Evolutionary conservation across 768 basidiomycete genomes (phyloP), one percentile per base, ranked within the genome.

Genomic region (Basidioascus undulatus): DNA sequence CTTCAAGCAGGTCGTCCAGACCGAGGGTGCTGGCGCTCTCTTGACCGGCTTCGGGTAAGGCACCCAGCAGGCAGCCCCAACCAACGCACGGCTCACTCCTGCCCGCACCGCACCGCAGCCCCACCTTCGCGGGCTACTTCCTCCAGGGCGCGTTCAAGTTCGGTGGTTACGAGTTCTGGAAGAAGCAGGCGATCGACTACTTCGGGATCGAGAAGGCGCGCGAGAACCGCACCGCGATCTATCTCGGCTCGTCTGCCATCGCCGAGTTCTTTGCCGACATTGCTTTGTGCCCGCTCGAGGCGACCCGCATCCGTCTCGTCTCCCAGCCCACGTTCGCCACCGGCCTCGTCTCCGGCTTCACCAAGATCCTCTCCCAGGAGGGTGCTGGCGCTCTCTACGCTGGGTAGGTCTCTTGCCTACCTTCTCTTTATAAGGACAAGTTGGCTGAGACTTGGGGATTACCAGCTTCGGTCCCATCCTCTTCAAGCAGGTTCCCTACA

Each of bases 121-220:
- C 87, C 40, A 94, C 87, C 44, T 65, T 84, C 47, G 66, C 89
- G 61, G 84, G 87, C 48, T 87, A 87, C 66, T 81, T 30, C 28
- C 69, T 84, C 53, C 87, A 92, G 64, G 87, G 87, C 57, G 75
- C 86, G 71, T 84, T 89, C 76, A 94, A 94, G 64, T 92, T 82
- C 60, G 87, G 87, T 65, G 79, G 56, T 59, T 92, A 92, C 59
- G 86, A 94, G 63, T 59, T 78, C 55, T 94, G 87, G 78, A 94
- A 89, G 68, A 86, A 92, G 59, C 44, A 56, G 48, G 87, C 86
- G 70, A 72, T 72, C 68, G 86, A 86, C 69, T 55, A 76, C 49
- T 74, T 82, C 47, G 86, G 86, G 53, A 40, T 61, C 39, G 74
- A 87, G 59, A 79, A 83, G 57, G 62, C 69, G 32, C 57, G 77